A percentile compares a stretch with the other conserved stretches of the same genome.
These are phyloP conservation scores for Boeremia lycopersici DNA, from an alignment of 2,329 filamentous ascomycete species.

Conservation along the genomic window DNA sequence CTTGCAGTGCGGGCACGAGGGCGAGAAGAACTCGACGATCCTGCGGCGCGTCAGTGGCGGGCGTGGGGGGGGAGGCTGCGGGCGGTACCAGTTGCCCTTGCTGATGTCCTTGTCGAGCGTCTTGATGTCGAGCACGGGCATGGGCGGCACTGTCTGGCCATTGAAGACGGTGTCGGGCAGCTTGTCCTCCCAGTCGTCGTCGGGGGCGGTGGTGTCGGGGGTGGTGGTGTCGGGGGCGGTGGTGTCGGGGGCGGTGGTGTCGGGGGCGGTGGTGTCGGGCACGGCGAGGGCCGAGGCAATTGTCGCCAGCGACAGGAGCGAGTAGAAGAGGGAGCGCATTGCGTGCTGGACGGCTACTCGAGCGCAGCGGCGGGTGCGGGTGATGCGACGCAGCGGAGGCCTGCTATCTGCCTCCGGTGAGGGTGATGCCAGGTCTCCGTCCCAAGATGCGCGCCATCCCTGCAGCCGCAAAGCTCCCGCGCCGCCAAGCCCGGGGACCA, in stretches of 20 bases:
- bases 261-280: background rate
- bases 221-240: conserved; percentile 5
- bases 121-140: conserved; percentile 64
- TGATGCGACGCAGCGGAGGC: background rate
- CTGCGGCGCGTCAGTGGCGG: conserved; percentile 11
- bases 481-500: conserved; percentile 32
- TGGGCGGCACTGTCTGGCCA: conserved; percentile 67
- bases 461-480: conserved; percentile 12
- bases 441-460: conserved; percentile 1
- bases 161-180: conserved; percentile 66
- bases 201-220: conserved; percentile 8
- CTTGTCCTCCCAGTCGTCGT: conserved; percentile 38
- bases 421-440: conserved; percentile 2
- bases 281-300: conserved; percentile 36
- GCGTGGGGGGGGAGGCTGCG: no score
- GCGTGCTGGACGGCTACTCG: conserved; percentile 24
- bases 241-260: no score
- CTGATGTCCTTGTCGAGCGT: conserved; percentile 64
- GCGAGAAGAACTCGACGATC: conserved; percentile 59
- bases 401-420: no score
- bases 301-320: conserved; percentile 48
- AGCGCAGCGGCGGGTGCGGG: conserved; percentile 7
- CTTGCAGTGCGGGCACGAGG: conserved; percentile 71
- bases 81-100: conserved; percentile 69
- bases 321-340: conserved; percentile 46